phyloP scores from a whole-genome alignment of 768 basidiomycete species.

The Plicaturopsis crispa region DNA sequence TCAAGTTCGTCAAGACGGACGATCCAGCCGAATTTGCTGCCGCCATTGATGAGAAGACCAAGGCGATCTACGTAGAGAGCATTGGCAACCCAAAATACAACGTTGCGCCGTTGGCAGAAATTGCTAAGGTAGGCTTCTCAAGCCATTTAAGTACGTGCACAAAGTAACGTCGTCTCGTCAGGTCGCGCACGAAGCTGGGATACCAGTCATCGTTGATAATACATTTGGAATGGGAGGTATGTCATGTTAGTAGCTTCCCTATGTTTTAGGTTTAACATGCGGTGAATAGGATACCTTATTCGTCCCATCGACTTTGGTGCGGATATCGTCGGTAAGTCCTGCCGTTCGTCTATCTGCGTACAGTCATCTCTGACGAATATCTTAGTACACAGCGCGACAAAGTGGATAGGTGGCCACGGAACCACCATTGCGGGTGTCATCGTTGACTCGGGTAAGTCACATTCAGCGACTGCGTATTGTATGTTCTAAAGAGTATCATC shows the following conservation, averaged over 20 bases:
- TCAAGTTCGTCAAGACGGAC: conserved; percentile 44
- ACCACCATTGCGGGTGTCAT: conserved; percentile 61
- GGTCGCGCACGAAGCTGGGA: conserved; percentile 52
- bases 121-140: conserved; percentile 36
- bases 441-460: conserved; percentile 42
- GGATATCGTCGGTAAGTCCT: conserved; percentile 35
- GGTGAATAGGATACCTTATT: conserved; percentile 8
- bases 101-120: conserved; percentile 44
- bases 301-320: conserved; percentile 19
- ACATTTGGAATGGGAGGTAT: conserved; percentile 54
- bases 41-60: conserved; percentile 56
- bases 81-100: conserved; percentile 60
- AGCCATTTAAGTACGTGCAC: neutral
- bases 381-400: conserved; percentile 53
- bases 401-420: conserved; percentile 67
- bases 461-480: conserved; percentile 2
- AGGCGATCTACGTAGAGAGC: conserved; percentile 49
- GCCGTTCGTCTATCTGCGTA: conserved; percentile 47
- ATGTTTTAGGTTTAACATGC: no score
- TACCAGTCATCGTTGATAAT: conserved; percentile 62
- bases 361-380: conserved; percentile 42
- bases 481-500: no score
- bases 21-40: conserved; percentile 39
- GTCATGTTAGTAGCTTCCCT: no score
- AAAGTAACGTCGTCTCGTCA: conserved; percentile 9